Percentiles rank a stretch among this genome's conserved stretches.
These are phyloP conservation scores for Flueggea neowawraea DNA, from an alignment of 441 rosid genomes.

Conservation along the genomic window DNA sequence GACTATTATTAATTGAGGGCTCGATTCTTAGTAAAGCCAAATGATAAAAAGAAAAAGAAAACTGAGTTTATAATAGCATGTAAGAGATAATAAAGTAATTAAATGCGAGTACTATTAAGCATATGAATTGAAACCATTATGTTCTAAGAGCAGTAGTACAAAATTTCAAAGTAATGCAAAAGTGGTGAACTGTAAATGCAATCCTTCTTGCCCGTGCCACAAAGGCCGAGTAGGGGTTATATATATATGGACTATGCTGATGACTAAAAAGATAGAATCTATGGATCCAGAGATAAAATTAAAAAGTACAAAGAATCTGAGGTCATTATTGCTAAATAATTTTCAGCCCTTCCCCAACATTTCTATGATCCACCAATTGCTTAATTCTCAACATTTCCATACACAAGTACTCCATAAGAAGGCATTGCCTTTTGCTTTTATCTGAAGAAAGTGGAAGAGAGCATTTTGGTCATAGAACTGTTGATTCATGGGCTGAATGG, in stretches of 20 bases:
- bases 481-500: neutral
- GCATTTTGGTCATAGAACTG: slow-evolving; percentile 15
- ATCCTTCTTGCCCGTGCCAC: no score
- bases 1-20: no score
- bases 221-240: no score
- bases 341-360: slow-evolving; percentile 19
- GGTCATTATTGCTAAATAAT: slow-evolving; percentile 16
- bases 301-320: slow-evolving; percentile 21
- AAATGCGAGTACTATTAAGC: no score
- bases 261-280: slow-evolving; percentile 28
- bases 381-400: slow-evolving; percentile 16
- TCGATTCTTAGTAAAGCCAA: no score
- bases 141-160: no score
- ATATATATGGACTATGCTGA: slow-evolving; percentile 2
- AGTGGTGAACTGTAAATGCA: no score
- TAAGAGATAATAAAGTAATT: no score
- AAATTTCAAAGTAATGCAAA: no score
- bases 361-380: slow-evolving; percentile 29
- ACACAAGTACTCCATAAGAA: neutral
- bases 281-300: slow-evolving; percentile 9
- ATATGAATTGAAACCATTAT: no score
- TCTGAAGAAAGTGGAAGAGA: slow-evolving; percentile 47
- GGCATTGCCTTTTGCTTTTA: slow-evolving; percentile 43
- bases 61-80: no score
- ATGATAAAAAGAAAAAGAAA: no score